Evolutionary conservation across 495 filamentous ascomycete genomes (phyloP).

Genomic region (Penicillium daleae): DNA sequence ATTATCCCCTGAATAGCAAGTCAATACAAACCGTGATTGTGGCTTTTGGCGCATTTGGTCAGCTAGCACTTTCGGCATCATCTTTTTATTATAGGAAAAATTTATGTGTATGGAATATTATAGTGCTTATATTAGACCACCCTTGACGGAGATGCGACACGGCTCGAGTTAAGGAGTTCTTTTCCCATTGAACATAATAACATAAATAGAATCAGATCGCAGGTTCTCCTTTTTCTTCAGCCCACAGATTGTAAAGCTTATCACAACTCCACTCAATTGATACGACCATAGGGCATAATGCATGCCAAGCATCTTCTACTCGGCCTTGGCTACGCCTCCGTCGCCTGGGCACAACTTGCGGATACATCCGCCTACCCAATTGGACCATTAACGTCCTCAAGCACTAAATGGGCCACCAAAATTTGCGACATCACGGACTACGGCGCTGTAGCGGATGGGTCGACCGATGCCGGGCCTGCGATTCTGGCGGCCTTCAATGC

Average conservation of each 20-base stretch:
- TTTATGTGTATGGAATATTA: not conserved
- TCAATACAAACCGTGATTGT: not conserved
- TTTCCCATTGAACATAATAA: not conserved
- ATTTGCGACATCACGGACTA: conserved; percentile 29
- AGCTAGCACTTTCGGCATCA: not conserved
- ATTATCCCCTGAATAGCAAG: conserved; percentile 13
- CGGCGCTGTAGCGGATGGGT: conserved; percentile 33
- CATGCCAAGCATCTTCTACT: conserved; percentile 10
- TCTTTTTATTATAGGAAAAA: conserved; percentile 2
- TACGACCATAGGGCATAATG: conserved; percentile 11
- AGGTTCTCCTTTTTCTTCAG: not conserved
- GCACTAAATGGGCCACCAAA: conserved; percentile 26
- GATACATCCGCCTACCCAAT: conserved; percentile 24
- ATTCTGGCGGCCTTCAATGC: conserved; percentile 43
- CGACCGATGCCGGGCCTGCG: conserved; percentile 46
- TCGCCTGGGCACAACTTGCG: conserved; percentile 15
- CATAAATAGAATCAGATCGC: not conserved
- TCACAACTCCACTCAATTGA: not conserved
- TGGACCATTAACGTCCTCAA: conserved; percentile 36
- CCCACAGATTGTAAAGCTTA: not conserved
- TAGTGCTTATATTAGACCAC: not conserved
- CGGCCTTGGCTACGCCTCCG: conserved; percentile 12
- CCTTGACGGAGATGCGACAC: not conserved
- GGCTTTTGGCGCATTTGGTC: not conserved
- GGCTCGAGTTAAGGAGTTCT: not conserved